A percentile compares a stretch with the other conserved stretches of the same genome.
phyloP scores from a whole-genome alignment of 1,284 basidiomycete genomes.

The Fomes fomentarius region DNA sequence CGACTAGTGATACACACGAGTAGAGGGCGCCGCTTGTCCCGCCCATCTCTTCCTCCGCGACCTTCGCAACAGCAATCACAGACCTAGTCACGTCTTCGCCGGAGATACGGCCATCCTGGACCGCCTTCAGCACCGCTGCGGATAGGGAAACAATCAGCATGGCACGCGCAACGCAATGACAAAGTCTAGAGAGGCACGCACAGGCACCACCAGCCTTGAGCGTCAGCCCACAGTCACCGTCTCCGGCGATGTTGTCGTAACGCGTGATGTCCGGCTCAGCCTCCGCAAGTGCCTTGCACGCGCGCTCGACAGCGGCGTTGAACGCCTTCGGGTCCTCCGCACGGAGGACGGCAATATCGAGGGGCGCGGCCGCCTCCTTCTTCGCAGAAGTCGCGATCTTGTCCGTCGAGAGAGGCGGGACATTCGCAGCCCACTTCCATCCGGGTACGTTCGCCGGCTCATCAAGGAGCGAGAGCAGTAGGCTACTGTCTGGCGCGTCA shows the following conservation, averaged over 20 bases:
- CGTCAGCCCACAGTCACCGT: slow-evolving; percentile 83
- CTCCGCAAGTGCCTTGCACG: slow-evolving; percentile 70
- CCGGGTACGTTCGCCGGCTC: slow-evolving; percentile 76
- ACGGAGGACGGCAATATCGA: slow-evolving; percentile 32
- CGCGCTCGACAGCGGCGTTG: slow-evolving; percentile 58
- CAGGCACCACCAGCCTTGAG: slow-evolving; percentile 73
- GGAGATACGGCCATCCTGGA: slow-evolving; percentile 52
- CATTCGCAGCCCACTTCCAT: slow-evolving; percentile 76
- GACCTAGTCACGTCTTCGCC: slow-evolving; percentile 66
- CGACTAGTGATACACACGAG: slow-evolving; percentile 78
- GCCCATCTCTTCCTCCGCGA: slow-evolving; percentile 88
- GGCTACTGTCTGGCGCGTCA: slow-evolving; percentile 36
- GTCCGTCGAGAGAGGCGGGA: slow-evolving; percentile 37
- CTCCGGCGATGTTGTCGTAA: slow-evolving; percentile 83
- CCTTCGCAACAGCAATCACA: slow-evolving; percentile 71
- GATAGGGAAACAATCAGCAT: too few species aligned
- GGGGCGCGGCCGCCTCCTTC: slow-evolving; percentile 17
- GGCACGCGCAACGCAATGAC: not conserved
- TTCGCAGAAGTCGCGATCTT: slow-evolving; percentile 26
- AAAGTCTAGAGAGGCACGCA: slow-evolving; percentile 21
- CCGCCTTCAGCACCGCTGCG: slow-evolving; percentile 55
- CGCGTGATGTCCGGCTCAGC: slow-evolving; percentile 89
- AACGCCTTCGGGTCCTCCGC: slow-evolving; percentile 55
- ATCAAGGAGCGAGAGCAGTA: slow-evolving; percentile 80
- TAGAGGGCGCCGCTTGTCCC: slow-evolving; percentile 93